Percentiles rank a stretch among this genome's conserved stretches.
These are phyloP conservation scores for Syzygium grande DNA, from an alignment of 345 rosid species.

Conservation along the genomic window DNA sequence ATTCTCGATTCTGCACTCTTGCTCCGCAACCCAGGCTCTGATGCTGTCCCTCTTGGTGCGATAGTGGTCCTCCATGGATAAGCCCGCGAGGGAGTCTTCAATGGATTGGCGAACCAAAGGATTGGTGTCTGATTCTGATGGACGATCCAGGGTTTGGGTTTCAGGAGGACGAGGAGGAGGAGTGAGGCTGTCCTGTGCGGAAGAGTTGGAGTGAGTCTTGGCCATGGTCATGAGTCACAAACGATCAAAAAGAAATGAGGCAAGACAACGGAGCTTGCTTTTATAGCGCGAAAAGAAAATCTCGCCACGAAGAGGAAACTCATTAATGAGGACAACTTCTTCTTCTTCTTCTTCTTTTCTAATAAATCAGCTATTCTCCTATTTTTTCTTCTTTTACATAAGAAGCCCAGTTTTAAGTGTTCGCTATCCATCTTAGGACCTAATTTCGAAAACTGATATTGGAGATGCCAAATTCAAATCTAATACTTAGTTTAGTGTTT, in stretches of 20 bases:
- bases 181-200: background rate
- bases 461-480: background rate
- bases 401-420: background rate
- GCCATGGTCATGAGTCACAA: background rate
- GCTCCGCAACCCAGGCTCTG: constrained; percentile 44
- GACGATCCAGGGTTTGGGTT: background rate
- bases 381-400: background rate
- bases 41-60: background rate
- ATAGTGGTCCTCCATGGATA: background rate
- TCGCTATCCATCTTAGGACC: background rate
- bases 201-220: background rate
- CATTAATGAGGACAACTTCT: background rate
- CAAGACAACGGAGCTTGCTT: background rate
- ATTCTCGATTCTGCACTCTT: constrained; percentile 74
- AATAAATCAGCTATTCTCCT: background rate
- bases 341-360: too few relatives aligned
- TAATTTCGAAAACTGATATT: background rate
- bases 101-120: background rate
- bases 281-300: background rate
- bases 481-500: background rate
- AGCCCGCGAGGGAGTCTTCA: background rate
- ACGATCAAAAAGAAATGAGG: background rate
- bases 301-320: background rate
- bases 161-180: background rate
- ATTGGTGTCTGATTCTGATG: background rate